Evolutionary conservation across 345 rosid genomes (phyloP).

Genomic region (Lumnitzera racemosa): DNA sequence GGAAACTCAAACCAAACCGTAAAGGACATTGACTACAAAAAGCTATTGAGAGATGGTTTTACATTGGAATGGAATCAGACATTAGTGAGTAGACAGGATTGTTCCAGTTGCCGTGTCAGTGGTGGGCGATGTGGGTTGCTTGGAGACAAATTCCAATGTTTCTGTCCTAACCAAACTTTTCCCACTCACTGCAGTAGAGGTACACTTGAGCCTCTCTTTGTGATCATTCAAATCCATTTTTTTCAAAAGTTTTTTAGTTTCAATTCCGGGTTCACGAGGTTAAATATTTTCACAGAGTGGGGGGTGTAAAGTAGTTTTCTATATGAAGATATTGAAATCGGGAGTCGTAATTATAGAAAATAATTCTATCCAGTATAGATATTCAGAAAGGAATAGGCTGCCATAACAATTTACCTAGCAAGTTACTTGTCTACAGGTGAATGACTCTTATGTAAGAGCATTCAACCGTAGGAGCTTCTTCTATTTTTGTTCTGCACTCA

Average conservation of each 20-base stretch:
- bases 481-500: too few relatives aligned
- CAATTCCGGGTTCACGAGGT: not conserved
- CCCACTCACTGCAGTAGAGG: conserved; percentile 14
- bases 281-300: too few relatives aligned
- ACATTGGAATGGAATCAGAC: conserved; percentile 15
- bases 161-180: conserved; percentile 17
- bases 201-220: conserved; percentile 3
- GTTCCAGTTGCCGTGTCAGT: conserved; percentile 15
- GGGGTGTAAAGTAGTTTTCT: too few relatives aligned
- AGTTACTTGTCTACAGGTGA: too few relatives aligned
- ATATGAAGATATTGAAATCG: too few relatives aligned
- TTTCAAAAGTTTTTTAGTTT: not conserved
- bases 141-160: conserved; percentile 10
- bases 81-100: conserved; percentile 7
- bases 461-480: too few relatives aligned
- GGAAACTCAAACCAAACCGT: not conserved
- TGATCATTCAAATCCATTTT: not conserved
- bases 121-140: conserved; percentile 23
- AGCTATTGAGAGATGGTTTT: conserved; percentile 15
- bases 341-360: too few relatives aligned
- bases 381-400: too few relatives aligned
- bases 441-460: too few relatives aligned
- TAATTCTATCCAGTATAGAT: too few relatives aligned
- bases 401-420: too few relatives aligned
- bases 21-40: conserved; percentile 5